Conservation (phyloP, 177 flowering plant species). For the Vitis hybrid region DNA sequence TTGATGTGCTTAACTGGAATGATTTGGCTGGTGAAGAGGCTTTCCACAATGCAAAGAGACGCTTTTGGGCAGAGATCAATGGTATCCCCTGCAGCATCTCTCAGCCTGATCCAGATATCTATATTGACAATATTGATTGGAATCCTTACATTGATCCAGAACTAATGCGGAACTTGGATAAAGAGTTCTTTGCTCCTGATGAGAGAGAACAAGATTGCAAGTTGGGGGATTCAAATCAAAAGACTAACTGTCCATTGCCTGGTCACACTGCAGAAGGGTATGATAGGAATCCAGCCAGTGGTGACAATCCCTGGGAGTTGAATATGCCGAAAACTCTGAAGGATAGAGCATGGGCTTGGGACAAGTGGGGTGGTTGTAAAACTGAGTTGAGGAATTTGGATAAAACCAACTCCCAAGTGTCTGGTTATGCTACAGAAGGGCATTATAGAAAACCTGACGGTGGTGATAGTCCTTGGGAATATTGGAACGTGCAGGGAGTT, state of each 20-base stretch:
- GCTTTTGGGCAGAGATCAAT: conserved; percentile 68
- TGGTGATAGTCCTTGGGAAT: conserved; percentile 24
- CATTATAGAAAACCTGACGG: neutral
- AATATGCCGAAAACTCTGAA: neutral
- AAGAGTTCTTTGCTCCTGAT: conserved; percentile 33
- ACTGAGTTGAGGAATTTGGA: neutral
- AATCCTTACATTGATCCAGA: conserved; percentile 53
- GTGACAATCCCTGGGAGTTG: conserved; percentile 32
- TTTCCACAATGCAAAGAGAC: conserved; percentile 56
- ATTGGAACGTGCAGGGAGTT: too few species aligned
- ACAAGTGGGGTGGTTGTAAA: conserved; percentile 12
- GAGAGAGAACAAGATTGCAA: conserved; percentile 14
- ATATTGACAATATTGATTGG: conserved; percentile 75
- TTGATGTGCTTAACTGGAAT: conserved; percentile 44
- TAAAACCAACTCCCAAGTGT: too few species aligned
- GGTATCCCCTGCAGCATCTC: conserved; percentile 51
- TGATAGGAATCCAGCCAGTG: conserved; percentile 7
- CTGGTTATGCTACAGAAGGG: too few species aligned
- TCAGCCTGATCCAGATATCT: conserved; percentile 68
- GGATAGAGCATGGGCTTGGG: conserved; percentile 9
- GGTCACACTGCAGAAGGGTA: conserved; percentile 8
- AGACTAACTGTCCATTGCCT: conserved; percentile 1
- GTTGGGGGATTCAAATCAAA: conserved; percentile 12
- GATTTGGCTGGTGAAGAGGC: conserved; percentile 60
- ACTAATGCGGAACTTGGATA: conserved; percentile 54